Evolutionary conservation across 139 green algal species (phyloP).

Genomic region (Desmodesmus armatus): DNA sequence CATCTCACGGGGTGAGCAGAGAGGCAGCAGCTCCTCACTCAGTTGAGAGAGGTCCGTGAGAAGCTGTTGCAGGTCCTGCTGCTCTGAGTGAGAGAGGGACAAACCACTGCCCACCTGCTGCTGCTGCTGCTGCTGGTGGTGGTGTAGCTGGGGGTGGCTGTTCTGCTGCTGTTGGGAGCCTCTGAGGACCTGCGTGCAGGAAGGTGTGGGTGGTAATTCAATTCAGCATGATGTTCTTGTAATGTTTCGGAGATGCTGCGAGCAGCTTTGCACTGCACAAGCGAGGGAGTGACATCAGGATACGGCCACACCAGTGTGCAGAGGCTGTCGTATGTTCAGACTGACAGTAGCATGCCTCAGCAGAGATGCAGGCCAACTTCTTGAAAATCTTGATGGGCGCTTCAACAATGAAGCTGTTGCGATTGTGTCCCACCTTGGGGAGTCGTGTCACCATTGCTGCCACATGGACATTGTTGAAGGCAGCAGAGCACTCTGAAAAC

Average conservation of each 20-base stretch:
- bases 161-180: not conserved
- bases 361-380: not conserved
- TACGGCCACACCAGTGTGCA: not conserved
- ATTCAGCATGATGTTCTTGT: too few species aligned
- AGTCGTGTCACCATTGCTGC: slow-evolving; percentile 11
- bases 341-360: not conserved
- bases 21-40: not conserved
- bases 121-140: not conserved
- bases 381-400: not conserved
- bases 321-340: not conserved
- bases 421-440: not conserved
- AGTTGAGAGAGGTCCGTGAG: not conserved
- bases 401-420: not conserved
- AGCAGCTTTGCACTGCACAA: too few species aligned
- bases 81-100: too few species aligned
- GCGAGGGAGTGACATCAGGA: not conserved
- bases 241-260: too few species aligned
- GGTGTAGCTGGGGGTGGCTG: not conserved
- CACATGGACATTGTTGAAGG: slow-evolving; percentile 5
- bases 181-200: not conserved
- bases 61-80: not conserved
- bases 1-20: not conserved
- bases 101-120: not conserved
- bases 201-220: not conserved
- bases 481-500: not conserved